Percentiles rank a stretch among this genome's conserved stretches.
Evolutionary conservation across 768 basidiomycete species (phyloP).

Genomic region (Sarcodon sp.): DNA sequence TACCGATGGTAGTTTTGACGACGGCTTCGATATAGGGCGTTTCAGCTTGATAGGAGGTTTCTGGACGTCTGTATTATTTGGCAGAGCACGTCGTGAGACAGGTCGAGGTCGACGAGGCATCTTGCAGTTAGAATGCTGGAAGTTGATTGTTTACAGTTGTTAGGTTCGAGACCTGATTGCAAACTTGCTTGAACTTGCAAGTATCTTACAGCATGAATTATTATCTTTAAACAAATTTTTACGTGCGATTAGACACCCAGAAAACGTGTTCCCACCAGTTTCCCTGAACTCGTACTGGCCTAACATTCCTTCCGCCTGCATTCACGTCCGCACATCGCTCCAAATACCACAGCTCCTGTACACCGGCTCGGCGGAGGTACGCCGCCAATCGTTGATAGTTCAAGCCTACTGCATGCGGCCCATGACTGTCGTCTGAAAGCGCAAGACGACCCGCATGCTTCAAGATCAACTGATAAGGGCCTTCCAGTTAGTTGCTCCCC

Average conservation of each 20-base stretch:
- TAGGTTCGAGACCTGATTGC: too few relatives aligned
- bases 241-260: slow-evolving; percentile 23
- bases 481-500: neutral
- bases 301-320: slow-evolving; percentile 29
- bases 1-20: neutral
- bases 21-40: neutral
- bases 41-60: neutral
- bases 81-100: slow-evolving; percentile 13
- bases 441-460: slow-evolving; percentile 58
- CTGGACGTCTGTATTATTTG: neutral
- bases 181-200: too few relatives aligned
- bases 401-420: slow-evolving; percentile 74
- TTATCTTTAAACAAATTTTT: neutral
- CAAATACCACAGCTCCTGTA: slow-evolving; percentile 58
- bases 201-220: neutral
- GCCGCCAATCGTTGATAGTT: slow-evolving; percentile 59
- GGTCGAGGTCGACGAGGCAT: slow-evolving; percentile 29
- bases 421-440: slow-evolving; percentile 95
- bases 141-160: neutral
- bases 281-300: slow-evolving; percentile 30
- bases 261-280: slow-evolving; percentile 49
- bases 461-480: slow-evolving; percentile 50
- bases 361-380: slow-evolving; percentile 51
- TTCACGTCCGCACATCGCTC: slow-evolving; percentile 27
- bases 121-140: neutral